These are phyloP conservation scores for Diplodia mutila DNA, from an alignment of 2,329 filamentous ascomycete species.

Conservation along the genomic window DNA sequence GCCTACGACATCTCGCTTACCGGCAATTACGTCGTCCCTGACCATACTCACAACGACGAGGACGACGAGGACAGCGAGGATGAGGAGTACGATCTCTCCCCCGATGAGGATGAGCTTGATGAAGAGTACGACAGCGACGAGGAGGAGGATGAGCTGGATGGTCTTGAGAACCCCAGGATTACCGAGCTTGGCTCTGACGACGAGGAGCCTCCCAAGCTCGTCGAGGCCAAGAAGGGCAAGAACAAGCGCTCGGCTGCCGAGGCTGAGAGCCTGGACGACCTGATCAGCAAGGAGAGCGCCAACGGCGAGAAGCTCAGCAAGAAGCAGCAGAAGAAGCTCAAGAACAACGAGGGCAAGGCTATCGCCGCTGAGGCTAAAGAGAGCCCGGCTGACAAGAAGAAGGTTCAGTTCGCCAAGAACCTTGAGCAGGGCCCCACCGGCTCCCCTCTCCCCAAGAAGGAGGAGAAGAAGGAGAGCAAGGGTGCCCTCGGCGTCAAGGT, in stretches of 20 bases:
- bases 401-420: constrained; percentile 98
- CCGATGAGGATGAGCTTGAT: constrained; percentile 75
- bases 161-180: constrained; percentile 77
- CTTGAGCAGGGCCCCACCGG: constrained; percentile 91
- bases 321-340: constrained; percentile 97
- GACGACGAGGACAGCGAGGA: constrained; percentile 59
- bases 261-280: constrained; percentile 69
- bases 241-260: constrained; percentile 90
- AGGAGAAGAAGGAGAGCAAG: constrained; percentile 43
- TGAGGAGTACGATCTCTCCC: constrained; percentile 79
- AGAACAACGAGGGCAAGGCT: constrained; percentile 96
- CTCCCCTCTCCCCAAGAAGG: constrained; percentile 51
- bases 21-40: constrained; percentile 87
- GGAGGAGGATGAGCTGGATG: constrained; percentile 53
- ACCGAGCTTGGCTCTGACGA: constrained; percentile 82
- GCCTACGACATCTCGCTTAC: constrained; percentile 91
- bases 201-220: constrained; percentile 63
- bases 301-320: constrained; percentile 83
- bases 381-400: constrained; percentile 73
- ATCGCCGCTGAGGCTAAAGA: constrained; percentile 53
- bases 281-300: constrained; percentile 70
- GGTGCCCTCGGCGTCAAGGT: constrained; percentile 71
- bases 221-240: constrained; percentile 70
- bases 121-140: constrained; percentile 55
- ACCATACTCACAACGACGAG: constrained; percentile 60